Base-by-base conservation (phyloP, 2,329 filamentous ascomycete genomes). In the Gremmenia infestans region DNA sequence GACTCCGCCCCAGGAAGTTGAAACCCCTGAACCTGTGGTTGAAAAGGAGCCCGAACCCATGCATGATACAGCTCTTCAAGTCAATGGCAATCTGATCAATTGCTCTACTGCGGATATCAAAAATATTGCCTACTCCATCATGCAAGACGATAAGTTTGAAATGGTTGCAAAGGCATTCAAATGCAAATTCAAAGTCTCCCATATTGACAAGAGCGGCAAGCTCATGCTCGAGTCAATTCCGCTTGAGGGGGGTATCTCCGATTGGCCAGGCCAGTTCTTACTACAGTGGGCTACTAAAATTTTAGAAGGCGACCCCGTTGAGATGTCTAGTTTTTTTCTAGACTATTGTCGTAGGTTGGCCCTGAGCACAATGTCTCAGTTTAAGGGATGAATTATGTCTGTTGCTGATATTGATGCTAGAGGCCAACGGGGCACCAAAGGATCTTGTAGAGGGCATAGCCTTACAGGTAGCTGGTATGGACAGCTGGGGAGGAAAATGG, bases 1-100 rank as follows among this genome's bases (percentile, higher is more conserved):
- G 9, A 32, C 28, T 32, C 28, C 9, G 28, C 28, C 4, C 15
- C 6, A 36, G 19, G 7, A 14, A 35, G 15, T 19, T 11, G 9
- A 25, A 35, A 5, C 2, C 7, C 46, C 15, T 9, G 17, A 19
- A 36, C 25, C 12, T 50, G 28, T n/a, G 37, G 28, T 9, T 32
- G 28, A 9, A 4, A 32, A 32, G 3, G 28, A 32, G 37, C n/a
- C 37, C 37, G 8, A 40, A 5, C 15, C 37, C 15, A 40, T 40
- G 5, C 37, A 40, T 17, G 14, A 28, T 12, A 17, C 17, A 15
- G 9, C 17, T 17, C 43, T 55, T 11, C 36, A 35, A 6, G 11
- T 55, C 6, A 40, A 55, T n/a, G 54, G 43, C 5, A 55, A 42
- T 9, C 22, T 36, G 3, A 14, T 55, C 11, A 35, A n/a, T 48